Conservation (phyloP, 1,284 basidiomycete species). For the Ustilago bromivora region DNA sequence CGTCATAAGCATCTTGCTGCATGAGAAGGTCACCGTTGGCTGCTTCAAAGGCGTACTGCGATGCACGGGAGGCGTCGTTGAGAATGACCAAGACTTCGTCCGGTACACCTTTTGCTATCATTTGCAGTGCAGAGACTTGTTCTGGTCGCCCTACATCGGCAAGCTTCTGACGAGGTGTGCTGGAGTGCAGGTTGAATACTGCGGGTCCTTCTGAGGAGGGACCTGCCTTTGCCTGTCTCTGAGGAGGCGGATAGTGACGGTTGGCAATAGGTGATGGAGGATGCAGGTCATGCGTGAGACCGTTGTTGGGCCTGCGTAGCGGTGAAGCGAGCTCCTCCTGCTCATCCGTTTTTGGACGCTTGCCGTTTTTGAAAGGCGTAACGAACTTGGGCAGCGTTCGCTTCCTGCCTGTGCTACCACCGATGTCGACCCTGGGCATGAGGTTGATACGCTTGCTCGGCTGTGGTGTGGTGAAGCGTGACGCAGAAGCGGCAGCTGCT, state of each 20-base stretch:
- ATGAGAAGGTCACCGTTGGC: constrained; percentile 28
- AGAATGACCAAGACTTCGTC: constrained; percentile 58
- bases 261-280: constrained; percentile 1
- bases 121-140: constrained; percentile 34
- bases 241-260: constrained; percentile 14
- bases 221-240: background rate
- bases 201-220: constrained; percentile 10
- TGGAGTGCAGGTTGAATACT: constrained; percentile 24
- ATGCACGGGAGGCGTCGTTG: constrained; percentile 36
- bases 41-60: constrained; percentile 54
- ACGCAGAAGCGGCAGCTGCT: background rate
- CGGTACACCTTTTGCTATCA: constrained; percentile 50
- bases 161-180: constrained; percentile 18
- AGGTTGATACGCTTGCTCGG: constrained; percentile 44
- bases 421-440: constrained; percentile 34
- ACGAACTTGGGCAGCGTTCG: constrained; percentile 40
- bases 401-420: constrained; percentile 33
- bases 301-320: constrained; percentile 10
- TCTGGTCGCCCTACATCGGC: constrained; percentile 45
- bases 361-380: constrained; percentile 58
- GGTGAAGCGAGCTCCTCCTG: constrained; percentile 27
- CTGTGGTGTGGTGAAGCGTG: constrained; percentile 37
- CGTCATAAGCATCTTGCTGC: constrained; percentile 43
- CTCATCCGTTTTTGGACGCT: constrained; percentile 31
- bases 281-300: background rate